Evolutionary conservation across 306 rosid species (phyloP).

Genomic region (Lathyrus aphaca): DNA sequence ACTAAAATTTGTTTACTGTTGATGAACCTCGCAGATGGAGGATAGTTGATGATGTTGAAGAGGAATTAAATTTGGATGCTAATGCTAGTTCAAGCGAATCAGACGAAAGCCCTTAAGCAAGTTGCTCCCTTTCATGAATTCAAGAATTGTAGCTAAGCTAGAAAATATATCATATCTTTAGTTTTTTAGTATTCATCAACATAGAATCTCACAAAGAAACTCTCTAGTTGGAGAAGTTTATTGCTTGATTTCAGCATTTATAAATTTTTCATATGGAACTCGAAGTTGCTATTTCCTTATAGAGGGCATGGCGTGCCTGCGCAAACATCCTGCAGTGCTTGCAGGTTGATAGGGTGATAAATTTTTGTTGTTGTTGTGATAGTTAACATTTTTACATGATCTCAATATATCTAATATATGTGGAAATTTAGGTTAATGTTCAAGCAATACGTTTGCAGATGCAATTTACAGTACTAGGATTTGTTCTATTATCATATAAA

Average conservation of each 20-base stretch:
- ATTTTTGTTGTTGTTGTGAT: not conserved
- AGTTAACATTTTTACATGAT: not conserved
- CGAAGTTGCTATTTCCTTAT: constrained; percentile 31
- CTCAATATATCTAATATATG: constrained; percentile 1
- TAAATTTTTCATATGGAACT: not conserved
- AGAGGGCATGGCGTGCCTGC: constrained; percentile 24
- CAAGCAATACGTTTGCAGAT: not conserved
- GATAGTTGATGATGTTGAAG: constrained; percentile 58
- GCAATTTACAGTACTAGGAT: constrained; percentile 6
- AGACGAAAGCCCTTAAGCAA: constrained; percentile 58
- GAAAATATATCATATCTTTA: constrained; percentile 33
- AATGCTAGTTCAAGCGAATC: constrained; percentile 67
- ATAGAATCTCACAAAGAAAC: constrained; percentile 32
- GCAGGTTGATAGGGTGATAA: constrained; percentile 16
- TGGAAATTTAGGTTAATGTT: constrained; percentile 2
- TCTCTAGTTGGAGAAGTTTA: constrained; percentile 27
- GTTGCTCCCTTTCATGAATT: constrained; percentile 30
- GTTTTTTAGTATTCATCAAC: constrained; percentile 34
- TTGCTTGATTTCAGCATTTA: constrained; percentile 14
- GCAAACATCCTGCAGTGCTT: constrained; percentile 8
- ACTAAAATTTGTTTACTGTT: constrained; percentile 11
- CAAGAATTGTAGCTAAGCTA: constrained; percentile 40
- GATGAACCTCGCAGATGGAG: constrained; percentile 55
- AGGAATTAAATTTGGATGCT: constrained; percentile 63
- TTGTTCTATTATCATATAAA: constrained; percentile 18